These are phyloP conservation scores for Collybia nuda DNA, from an alignment of 768 basidiomycete genomes.

Conservation along the genomic window DNA sequence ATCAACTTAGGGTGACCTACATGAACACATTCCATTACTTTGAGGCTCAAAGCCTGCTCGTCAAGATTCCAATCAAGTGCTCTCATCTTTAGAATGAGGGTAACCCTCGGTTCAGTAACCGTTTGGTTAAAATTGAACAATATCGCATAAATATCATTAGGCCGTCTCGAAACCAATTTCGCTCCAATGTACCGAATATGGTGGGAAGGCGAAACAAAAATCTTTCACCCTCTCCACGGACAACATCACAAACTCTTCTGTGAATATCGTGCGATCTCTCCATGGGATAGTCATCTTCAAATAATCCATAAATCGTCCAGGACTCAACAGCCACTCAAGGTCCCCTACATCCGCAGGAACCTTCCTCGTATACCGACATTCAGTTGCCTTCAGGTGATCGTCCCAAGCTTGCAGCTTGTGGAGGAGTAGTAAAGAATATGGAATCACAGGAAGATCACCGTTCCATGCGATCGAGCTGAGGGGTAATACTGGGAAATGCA, in stretches of 20 bases:
- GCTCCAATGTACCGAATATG: not conserved
- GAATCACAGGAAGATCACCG: slow-evolving; percentile 19
- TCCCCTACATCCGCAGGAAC: slow-evolving; percentile 13
- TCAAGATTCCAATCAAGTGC: no score
- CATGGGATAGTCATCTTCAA: slow-evolving; percentile 2
- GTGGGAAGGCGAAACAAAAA: slow-evolving; percentile 11
- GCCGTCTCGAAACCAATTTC: no score
- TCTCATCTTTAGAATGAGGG: no score
- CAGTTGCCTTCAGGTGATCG: slow-evolving; percentile 13
- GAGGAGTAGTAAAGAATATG: slow-evolving; percentile 16
- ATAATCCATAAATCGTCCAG: not conserved
- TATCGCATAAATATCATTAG: no score
- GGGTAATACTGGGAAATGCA: slow-evolving; percentile 36
- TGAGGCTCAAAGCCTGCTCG: no score
- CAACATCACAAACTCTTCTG: slow-evolving; percentile 9
- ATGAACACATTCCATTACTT: no score
- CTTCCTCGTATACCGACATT: slow-evolving; percentile 10
- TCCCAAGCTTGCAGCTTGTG: slow-evolving; percentile 21
- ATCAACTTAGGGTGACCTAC: no score
- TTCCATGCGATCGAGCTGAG: slow-evolving; percentile 17
- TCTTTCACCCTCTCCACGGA: slow-evolving; percentile 9
- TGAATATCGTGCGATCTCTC: slow-evolving; percentile 7
- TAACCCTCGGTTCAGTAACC: no score
- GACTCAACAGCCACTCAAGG: not conserved
- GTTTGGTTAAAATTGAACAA: no score